Conservation (phyloP, 352 stramenopile genomes). For the Blastocystis sp. region DNA sequence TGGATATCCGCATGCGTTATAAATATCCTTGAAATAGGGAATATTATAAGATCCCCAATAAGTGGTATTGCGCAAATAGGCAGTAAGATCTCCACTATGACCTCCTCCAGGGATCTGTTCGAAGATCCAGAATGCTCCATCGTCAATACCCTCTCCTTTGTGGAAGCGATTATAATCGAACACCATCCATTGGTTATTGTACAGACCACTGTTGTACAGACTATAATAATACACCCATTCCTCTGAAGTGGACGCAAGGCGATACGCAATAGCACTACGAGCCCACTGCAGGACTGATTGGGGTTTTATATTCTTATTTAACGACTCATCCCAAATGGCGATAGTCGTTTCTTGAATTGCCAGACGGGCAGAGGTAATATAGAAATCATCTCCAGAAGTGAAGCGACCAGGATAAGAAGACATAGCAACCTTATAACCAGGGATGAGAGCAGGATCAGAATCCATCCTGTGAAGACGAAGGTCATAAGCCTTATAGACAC, state of each 20-base stretch:
- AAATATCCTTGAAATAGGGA: constrained; percentile 75
- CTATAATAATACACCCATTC: constrained; percentile 74
- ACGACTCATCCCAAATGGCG: constrained; percentile 73
- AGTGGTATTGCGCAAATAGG: constrained; percentile 71
- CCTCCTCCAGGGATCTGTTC: constrained; percentile 75
- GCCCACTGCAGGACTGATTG: constrained; percentile 74
- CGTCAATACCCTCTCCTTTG: constrained; percentile 70
- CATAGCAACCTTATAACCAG: constrained; percentile 71
- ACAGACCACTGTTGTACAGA: constrained; percentile 77
- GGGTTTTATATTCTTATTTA: constrained; percentile 74
- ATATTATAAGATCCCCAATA: constrained; percentile 79
- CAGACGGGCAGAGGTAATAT: constrained; percentile 74
- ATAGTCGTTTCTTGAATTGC: constrained; percentile 75
- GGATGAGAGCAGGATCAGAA: constrained; percentile 69
- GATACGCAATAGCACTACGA: constrained; percentile 5
- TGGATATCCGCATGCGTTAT: constrained; percentile 73
- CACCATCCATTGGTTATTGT: constrained; percentile 80
- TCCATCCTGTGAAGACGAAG: constrained; percentile 66
- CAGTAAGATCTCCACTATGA: constrained; percentile 73
- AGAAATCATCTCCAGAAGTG: constrained; percentile 77
- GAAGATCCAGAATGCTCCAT: constrained; percentile 73
- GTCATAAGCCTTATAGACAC: constrained; percentile 78
- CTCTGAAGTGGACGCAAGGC: constrained; percentile 24
- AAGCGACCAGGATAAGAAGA: constrained; percentile 76
- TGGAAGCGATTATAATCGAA: constrained; percentile 75